Conservation (phyloP, 805 yeast genomes). For the Lipomyces starkeyi region DNA sequence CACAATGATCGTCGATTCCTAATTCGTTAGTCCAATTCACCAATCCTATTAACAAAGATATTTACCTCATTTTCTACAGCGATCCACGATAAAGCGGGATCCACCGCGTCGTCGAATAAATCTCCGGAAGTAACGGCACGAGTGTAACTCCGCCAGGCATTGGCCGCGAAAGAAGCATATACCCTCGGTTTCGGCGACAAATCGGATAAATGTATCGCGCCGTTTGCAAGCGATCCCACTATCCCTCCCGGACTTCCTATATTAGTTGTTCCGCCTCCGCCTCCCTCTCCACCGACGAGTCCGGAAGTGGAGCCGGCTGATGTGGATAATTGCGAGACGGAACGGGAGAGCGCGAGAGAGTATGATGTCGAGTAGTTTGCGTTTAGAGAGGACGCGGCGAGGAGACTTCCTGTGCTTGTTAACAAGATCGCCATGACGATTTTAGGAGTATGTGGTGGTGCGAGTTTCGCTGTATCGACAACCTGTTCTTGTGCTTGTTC, state of each 20-base stretch:
- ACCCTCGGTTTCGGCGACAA: slow-evolving; percentile 37
- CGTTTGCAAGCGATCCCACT: slow-evolving; percentile 11
- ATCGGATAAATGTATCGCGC: slow-evolving; percentile 27
- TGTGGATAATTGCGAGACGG: slow-evolving; percentile 26
- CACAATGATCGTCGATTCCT: slow-evolving; percentile 33
- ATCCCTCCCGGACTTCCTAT: slow-evolving; percentile 1
- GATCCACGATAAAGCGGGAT: slow-evolving; percentile 40
- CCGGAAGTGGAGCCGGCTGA: slow-evolving; percentile 8
- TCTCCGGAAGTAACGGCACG: not conserved
- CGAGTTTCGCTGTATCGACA: slow-evolving; percentile 9
- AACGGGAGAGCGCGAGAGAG: slow-evolving; percentile 33
- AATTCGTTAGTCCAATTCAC: slow-evolving; percentile 21
- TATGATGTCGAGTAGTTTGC: slow-evolving; percentile 5
- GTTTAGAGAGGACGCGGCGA: slow-evolving; percentile 28
- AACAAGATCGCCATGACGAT: slow-evolving; percentile 33
- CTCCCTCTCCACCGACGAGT: not conserved
- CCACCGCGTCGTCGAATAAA: slow-evolving; percentile 10
- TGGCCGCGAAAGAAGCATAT: slow-evolving; percentile 39
- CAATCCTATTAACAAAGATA: not conserved
- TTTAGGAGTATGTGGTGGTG: slow-evolving; percentile 25
- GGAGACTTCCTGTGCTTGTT: slow-evolving; percentile 26
- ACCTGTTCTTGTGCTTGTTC: not conserved
- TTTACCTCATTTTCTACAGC: slow-evolving; percentile 40
- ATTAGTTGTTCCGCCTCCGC: not conserved
- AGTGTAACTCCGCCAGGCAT: slow-evolving; percentile 35